phyloP scores from a whole-genome alignment of 2,329 filamentous ascomycete genomes.

The Grosmannia penicillata region DNA sequence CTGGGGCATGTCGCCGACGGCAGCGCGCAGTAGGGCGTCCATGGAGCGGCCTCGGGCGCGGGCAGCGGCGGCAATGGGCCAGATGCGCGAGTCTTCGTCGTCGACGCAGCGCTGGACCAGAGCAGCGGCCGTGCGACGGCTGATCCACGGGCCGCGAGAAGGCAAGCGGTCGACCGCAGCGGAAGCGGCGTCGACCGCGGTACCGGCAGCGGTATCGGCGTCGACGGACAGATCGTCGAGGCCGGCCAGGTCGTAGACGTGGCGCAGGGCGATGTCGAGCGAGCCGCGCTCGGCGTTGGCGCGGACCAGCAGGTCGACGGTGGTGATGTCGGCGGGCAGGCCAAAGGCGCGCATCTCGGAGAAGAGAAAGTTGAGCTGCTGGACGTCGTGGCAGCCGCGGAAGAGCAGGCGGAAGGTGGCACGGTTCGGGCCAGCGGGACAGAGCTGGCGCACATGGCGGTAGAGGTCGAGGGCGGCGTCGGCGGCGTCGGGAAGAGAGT shows the following conservation, averaged over 20 bases:
- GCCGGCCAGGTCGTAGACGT: conserved; percentile 15
- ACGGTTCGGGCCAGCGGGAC: conserved; percentile 18
- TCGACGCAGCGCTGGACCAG: conserved; percentile 20
- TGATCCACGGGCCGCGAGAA: conserved; percentile 17
- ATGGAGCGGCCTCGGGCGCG: conserved; percentile 8
- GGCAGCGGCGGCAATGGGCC: conserved; percentile 15
- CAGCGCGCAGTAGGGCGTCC: conserved; percentile 7
- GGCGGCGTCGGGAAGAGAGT: no score
- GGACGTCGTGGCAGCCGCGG: conserved; percentile 12
- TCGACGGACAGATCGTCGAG: background rate
- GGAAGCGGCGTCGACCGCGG: background rate
- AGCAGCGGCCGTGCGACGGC: conserved; percentile 16
- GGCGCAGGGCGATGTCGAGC: conserved; percentile 19
- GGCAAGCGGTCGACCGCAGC: background rate
- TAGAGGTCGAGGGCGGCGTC: conserved; percentile 20
- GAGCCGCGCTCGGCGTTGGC: conserved; percentile 18
- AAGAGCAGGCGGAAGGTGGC: conserved; percentile 22
- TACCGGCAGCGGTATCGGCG: background rate
- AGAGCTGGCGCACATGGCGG: conserved; percentile 20
- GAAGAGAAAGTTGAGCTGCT: conserved; percentile 19
- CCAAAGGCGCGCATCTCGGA: conserved; percentile 23
- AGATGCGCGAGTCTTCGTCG: conserved; percentile 19
- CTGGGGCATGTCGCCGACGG: background rate
- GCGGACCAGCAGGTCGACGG: conserved; percentile 19
- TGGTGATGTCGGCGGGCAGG: conserved; percentile 15